phyloP scores from a whole-genome alignment of 306 rosid species.

The Acacia melanoxylon region DNA sequence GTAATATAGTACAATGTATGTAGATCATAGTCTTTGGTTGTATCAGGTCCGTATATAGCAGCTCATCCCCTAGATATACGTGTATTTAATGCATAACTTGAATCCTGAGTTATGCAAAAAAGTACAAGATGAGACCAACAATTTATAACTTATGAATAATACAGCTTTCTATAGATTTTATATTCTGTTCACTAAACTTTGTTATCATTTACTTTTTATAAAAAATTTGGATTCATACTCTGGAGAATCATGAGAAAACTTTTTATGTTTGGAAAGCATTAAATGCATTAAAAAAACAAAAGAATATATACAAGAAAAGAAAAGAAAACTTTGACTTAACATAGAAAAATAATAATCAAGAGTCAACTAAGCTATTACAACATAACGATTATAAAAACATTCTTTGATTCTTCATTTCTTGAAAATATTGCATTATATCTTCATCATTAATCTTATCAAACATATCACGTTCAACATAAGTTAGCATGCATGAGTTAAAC shows the following conservation, averaged over 20 bases:
- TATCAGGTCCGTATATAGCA: conserved; percentile 19
- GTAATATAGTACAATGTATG: conserved; percentile 22
- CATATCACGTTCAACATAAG: no score
- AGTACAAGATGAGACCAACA: neutral
- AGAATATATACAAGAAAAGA: no score
- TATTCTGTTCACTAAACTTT: neutral
- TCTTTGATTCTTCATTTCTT: no score
- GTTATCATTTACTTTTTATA: neutral
- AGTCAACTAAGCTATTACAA: no score
- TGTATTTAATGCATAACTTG: neutral
- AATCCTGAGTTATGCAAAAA: neutral
- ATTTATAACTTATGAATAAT: no score
- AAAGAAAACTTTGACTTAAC: no score
- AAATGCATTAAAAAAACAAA: no score
- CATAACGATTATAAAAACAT: no score
- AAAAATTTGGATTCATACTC: neutral
- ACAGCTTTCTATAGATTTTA: neutral
- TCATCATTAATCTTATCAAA: no score
- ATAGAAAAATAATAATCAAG: no score
- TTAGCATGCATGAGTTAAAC: no score
- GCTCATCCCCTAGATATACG: conserved; percentile 7
- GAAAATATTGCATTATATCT: no score
- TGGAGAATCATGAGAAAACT: neutral
- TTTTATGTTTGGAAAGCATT: neutral
- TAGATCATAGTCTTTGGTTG: conserved; percentile 7